Evolutionary conservation across 495 filamentous ascomycete species (phyloP).

Genomic region (Lindgomyces ingoldianus): DNA sequence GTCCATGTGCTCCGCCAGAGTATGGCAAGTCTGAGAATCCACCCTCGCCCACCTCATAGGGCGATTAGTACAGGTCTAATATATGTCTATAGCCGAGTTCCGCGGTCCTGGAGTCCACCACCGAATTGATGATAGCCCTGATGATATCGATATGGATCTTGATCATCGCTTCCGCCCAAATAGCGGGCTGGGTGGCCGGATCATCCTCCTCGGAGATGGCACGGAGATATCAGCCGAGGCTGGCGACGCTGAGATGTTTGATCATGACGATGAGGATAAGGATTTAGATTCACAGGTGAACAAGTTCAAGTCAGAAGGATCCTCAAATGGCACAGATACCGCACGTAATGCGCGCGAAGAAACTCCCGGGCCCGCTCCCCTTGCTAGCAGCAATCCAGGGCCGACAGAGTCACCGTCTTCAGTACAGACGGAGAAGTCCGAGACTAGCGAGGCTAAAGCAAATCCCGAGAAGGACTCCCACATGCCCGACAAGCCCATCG

Average conservation of each 20-base stretch:
- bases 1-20: constrained; percentile 97
- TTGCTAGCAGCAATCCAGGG: constrained; percentile 33
- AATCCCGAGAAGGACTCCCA: constrained; percentile 7
- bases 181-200: constrained; percentile 70
- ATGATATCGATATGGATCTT: constrained; percentile 86
- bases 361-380: constrained; percentile 54
- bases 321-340: constrained; percentile 27
- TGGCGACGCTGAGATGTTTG: constrained; percentile 89
- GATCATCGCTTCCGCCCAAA: constrained; percentile 60
- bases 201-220: constrained; percentile 93
- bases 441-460: constrained; percentile 5
- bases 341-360: constrained; percentile 56
- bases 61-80: constrained; percentile 38
- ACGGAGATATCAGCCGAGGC: constrained; percentile 84
- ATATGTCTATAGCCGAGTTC: constrained; percentile 75
- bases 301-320: constrained; percentile 39
- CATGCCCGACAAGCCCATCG: constrained; percentile 40
- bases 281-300: constrained; percentile 63
- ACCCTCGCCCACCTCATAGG: constrained; percentile 25
- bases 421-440: constrained; percentile 47
- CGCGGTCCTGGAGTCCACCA: constrained; percentile 88
- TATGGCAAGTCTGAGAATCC: constrained; percentile 81
- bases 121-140: constrained; percentile 87
- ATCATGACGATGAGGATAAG: constrained; percentile 81
- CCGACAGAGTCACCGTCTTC: constrained; percentile 51